Conservation (phyloP, 2,329 filamentous ascomycete genomes). For the Cladosporium sp. region DNA sequence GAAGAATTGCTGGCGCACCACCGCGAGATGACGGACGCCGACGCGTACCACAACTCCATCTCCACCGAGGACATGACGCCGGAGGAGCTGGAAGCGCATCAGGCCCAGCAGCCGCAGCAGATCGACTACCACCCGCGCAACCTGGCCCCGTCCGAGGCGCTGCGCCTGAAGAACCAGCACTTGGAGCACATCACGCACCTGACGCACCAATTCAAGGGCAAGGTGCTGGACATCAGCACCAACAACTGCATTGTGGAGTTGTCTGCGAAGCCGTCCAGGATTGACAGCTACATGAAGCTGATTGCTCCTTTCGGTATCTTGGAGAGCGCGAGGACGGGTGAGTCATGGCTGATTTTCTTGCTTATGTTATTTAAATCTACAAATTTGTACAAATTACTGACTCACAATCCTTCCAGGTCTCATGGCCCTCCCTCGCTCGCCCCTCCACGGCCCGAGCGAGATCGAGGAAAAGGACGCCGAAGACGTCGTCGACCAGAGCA, state of each 20-base stretch:
- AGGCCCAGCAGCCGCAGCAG: constrained; percentile 19
- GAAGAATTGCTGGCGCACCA: constrained; percentile 95
- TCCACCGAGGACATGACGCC: constrained; percentile 20
- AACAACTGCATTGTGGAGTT: constrained; percentile 98
- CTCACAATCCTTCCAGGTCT: constrained; percentile 54
- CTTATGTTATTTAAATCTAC: background rate
- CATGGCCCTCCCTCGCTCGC: constrained; percentile 93
- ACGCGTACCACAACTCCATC: constrained; percentile 22
- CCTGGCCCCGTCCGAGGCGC: constrained; percentile 78
- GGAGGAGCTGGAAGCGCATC: constrained; percentile 23
- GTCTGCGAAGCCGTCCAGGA: constrained; percentile 87
- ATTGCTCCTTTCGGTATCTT: constrained; percentile 92
- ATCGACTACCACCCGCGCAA: constrained; percentile 85
- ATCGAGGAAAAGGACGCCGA: constrained; percentile 81
- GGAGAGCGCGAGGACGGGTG: constrained; percentile 84
- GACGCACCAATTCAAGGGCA: constrained; percentile 95
- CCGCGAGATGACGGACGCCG: constrained; percentile 71
- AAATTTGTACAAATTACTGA: constrained; percentile 16
- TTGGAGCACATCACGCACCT: constrained; percentile 94
- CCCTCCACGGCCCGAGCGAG: constrained; percentile 70
- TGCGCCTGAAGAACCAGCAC: constrained; percentile 97
- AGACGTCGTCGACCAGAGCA: constrained; percentile 91
- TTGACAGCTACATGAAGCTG: constrained; percentile 97
- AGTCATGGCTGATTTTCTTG: constrained; percentile 22
- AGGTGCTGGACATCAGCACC: constrained; percentile 95